Base-by-base conservation (phyloP, 108 stramenopile genomes). In the Nitzschia sp. region DNA sequence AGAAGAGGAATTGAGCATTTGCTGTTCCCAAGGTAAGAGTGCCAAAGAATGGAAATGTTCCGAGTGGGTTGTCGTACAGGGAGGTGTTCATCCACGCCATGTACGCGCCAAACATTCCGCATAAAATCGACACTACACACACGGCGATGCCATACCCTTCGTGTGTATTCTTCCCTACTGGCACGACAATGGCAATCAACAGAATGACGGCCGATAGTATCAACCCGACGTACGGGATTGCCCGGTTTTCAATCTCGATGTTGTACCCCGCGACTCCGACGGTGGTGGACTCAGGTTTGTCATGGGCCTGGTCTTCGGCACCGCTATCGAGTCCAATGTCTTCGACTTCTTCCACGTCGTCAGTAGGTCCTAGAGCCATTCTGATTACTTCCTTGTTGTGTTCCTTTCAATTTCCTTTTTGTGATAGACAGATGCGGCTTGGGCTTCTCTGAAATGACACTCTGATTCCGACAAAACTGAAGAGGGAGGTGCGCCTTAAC, bases 111-210 rank as follows among this genome's bases (percentile, higher is more conserved):
- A 62, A 6, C 23, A 59, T 48, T 21, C 27, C 54, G 24, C 55
- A 63, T 5, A 36, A 29, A 23, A 84, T 63, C 47, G 68, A 47
- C 15, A 84, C 28, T 4, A 36, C 30, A 33, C 72, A 56, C 24
- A 79, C 65, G n/a, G 83, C 55, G 32, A 81, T 70, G 30, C 58
- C 61, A 46, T 84, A 84, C 0, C 58, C 58, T 30, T 74, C 17
- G 28, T 67, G 28, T 49, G 56, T 55, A 23, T 62, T 36, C 9
- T 21, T 26, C 36, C 19, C 2, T 17, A 49, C 59, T 29, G 64
- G 68, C 2, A 68, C 27, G 26, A 55, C 36, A 24, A 73, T 60
- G 19, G 83, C 80, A 59, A 81, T 64, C 38, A 84, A 34, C 59
- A 81, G 66, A 38, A 84, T 59, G 55, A 70, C 26, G 55, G 79